phyloP scores from a whole-genome alignment of 352 stramenopile species.

The Pythium diclinum region DNA sequence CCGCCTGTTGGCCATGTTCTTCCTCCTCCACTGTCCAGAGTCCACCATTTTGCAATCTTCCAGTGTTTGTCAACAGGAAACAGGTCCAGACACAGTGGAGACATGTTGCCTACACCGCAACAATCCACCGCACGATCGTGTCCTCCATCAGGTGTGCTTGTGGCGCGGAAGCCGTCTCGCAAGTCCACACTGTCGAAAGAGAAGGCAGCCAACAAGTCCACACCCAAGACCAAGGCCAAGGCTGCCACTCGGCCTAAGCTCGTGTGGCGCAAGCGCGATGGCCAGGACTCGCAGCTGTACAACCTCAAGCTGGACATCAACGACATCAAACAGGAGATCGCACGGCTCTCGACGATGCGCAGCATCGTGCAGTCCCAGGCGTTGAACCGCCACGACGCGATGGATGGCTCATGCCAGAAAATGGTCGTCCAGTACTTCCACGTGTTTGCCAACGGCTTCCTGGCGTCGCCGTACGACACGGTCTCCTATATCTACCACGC shows the following conservation, averaged over 20 bases:
- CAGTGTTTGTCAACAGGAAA: background rate
- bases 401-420: constrained; percentile 9
- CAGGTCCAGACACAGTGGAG: background rate
- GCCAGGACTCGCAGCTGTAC: constrained; percentile 18
- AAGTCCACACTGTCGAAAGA: background rate
- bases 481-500: constrained; percentile 9
- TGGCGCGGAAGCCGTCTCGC: background rate
- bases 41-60: background rate
- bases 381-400: constrained; percentile 9
- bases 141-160: background rate
- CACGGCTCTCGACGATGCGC: background rate
- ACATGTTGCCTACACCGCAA: background rate
- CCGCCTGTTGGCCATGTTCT: too few species aligned
- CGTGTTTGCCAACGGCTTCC: constrained; percentile 4
- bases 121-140: background rate
- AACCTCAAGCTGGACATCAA: constrained; percentile 22
- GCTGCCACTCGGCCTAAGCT: background rate
- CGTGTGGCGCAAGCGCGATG: constrained; percentile 15
- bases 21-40: too few species aligned
- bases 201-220: background rate
- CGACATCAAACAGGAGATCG: constrained; percentile 13
- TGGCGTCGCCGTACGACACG: constrained; percentile 2
- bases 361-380: background rate
- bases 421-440: constrained; percentile 13
- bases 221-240: constrained; percentile 10